Evolutionary conservation across 768 basidiomycete species (phyloP).

Genomic region (Xanthoconium stramineum): DNA sequence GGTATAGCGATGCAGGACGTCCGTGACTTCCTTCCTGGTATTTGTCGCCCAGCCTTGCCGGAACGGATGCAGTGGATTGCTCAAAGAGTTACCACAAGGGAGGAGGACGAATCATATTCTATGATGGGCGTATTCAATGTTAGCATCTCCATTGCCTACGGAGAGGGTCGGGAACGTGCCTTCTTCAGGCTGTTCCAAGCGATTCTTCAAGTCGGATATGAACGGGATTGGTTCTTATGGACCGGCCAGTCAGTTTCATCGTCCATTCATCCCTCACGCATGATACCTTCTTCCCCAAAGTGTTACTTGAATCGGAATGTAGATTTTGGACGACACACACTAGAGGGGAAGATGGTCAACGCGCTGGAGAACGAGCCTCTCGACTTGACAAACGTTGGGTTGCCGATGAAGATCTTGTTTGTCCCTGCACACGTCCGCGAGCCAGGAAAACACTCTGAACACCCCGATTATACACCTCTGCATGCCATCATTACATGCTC

Average conservation of each 20-base stretch:
- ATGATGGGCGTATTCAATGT: constrained; percentile 18
- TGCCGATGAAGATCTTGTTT: background rate
- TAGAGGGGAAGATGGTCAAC: background rate
- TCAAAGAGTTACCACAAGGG: constrained; percentile 11
- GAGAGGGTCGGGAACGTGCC: constrained; percentile 14
- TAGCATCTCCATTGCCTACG: constrained; percentile 15
- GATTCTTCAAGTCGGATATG: background rate
- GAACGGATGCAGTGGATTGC: constrained; percentile 16
- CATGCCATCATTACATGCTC: background rate
- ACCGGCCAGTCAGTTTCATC: background rate
- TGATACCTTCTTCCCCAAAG: background rate
- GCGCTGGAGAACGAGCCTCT: background rate
- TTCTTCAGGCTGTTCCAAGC: constrained; percentile 9
- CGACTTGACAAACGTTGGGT: background rate
- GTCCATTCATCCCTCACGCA: background rate
- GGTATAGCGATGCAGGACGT: background rate
- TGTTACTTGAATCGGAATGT: background rate
- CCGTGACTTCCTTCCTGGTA: background rate
- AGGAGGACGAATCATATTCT: constrained; percentile 17
- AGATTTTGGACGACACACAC: background rate
- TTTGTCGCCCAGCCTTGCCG: background rate
- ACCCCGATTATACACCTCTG: background rate
- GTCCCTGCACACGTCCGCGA: background rate
- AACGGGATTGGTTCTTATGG: background rate
- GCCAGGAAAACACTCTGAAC: background rate